Evolutionary conservation across 345 rosid species (phyloP), one percentile per base, ranked within the genome.

Genomic region (Bruguiera gymnorhiza): DNA sequence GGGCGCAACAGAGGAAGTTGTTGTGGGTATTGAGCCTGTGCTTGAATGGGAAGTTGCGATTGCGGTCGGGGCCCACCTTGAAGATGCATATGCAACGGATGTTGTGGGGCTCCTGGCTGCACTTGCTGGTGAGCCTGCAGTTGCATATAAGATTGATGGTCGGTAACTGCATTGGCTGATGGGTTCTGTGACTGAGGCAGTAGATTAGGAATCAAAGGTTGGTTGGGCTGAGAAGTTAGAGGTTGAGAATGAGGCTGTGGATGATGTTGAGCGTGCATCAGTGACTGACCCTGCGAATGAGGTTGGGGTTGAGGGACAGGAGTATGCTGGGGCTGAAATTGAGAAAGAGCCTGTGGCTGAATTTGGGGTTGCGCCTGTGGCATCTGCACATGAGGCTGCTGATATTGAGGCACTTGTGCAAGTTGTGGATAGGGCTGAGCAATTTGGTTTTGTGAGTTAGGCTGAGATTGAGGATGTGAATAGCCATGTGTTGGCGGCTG

Each of bases 81-180:
- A 54, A 79, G 70, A 30, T 73, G 78, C 78, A 72, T 29, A 51
- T 57, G 81, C 61, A 69, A 24, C 8, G 76, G 75, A 64, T 76
- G 81, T 65, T 77, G 78, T 19, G 76, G 76, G 70, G 72, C 81
- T 59, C 83, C 86, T 26, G 46, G 24, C 62, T 70, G 83, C 68
- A 78, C 70, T 74, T 73, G 88, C 36, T 76, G 86, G 21, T 60
- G 76, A 59, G 80, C 62, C 71, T 84, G 89, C 19, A 75, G 67
- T 57, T 78, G 93, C 34, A 80, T 77, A 79, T 84, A 85, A 21
- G 86, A 84, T 23, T 82, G 88, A 78, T 80, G 86, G 56, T 86
- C 86, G 2, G 83, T 79, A 73, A 86, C 86, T 30, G 89, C 71
- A 68, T 80, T 68, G 36, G 65, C 71, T 43, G 83, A 66, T 58